A percentile compares a stretch with the other conserved stretches of the same genome.
Conservation (phyloP, 441 rosid species). For the Adansonia gregorii region DNA sequence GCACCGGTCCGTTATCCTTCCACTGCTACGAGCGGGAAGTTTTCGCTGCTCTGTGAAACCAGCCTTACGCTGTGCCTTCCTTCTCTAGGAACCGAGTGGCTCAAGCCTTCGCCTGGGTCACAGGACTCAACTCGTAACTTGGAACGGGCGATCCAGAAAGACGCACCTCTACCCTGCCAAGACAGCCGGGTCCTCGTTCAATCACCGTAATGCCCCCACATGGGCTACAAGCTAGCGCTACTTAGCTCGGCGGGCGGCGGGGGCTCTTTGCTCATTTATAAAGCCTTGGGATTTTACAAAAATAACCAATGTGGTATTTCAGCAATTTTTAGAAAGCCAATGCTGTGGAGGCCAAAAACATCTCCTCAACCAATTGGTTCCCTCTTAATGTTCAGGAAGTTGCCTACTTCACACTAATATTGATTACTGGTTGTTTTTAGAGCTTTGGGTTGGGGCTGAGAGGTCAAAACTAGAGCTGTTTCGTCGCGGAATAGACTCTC, state of each 20-base stretch:
- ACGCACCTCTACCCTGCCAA: not conserved
- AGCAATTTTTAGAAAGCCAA: not conserved
- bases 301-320: not conserved
- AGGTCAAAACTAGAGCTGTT: not conserved
- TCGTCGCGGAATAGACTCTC: not conserved
- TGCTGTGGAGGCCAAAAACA: not conserved
- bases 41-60: constrained; percentile 43
- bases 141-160: not conserved
- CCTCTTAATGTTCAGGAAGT: not conserved
- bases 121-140: not conserved
- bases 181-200: not conserved
- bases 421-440: not conserved
- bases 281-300: not conserved
- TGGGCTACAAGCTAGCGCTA: not conserved
- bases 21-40: constrained; percentile 39
- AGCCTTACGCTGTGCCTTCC: constrained; percentile 46
- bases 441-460: not conserved
- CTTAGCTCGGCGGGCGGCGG: not conserved
- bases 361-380: not conserved
- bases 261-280: not conserved
- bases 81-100: constrained; percentile 15
- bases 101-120: not conserved
- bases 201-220: not conserved
- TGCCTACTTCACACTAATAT: not conserved
- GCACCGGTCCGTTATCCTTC: constrained; percentile 38